A percentile compares a stretch with the other conserved stretches of the same genome.
Conservation (phyloP, 2,329 filamentous ascomycete species). For the Colletotrichum musicola region DNA sequence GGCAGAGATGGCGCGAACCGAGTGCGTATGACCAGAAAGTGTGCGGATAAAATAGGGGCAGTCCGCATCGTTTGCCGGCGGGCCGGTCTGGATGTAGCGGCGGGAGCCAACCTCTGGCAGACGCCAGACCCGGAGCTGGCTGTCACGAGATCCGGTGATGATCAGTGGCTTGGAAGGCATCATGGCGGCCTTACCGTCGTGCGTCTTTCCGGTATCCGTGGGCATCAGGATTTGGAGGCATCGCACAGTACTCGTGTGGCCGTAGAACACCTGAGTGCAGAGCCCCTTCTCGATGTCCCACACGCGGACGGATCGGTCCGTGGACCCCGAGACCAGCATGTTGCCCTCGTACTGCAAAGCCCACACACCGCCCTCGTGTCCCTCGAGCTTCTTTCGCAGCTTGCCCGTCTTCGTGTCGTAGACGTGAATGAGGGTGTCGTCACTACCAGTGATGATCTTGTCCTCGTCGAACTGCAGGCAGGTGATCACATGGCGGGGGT, state of each 20-base stretch:
- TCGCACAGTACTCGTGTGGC: conserved; percentile 96
- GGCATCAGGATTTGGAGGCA: conserved; percentile 96
- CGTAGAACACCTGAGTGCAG: conserved; percentile 96
- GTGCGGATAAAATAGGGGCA: conserved; percentile 96
- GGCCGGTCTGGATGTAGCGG: conserved; percentile 82
- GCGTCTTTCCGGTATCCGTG: conserved; percentile 77
- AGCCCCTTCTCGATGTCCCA: conserved; percentile 97
- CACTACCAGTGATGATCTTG: conserved; percentile 97
- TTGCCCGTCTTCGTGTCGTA: conserved; percentile 97
- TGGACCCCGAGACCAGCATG: conserved; percentile 93
- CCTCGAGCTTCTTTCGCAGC: conserved; percentile 84
- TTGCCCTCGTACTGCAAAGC: conserved; percentile 97
- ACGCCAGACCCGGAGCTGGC: conserved; percentile 93
- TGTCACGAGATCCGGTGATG: conserved; percentile 96
- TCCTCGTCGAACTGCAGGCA: conserved; percentile 98
- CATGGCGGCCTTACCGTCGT: conserved; percentile 82
- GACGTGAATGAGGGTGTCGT: conserved; percentile 97
- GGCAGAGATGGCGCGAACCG: conserved; percentile 94
- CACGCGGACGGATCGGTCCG: conserved; percentile 96
- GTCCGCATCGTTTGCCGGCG: conserved; percentile 79
- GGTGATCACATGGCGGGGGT: conserved; percentile 95
- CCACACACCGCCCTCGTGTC: conserved; percentile 98
- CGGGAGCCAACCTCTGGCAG: conserved; percentile 84
- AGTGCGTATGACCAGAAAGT: conserved; percentile 88
- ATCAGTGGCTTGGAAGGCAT: conserved; percentile 96